Conservation (phyloP, 768 basidiomycete genomes). For the Cyclocybe cylindracea region DNA sequence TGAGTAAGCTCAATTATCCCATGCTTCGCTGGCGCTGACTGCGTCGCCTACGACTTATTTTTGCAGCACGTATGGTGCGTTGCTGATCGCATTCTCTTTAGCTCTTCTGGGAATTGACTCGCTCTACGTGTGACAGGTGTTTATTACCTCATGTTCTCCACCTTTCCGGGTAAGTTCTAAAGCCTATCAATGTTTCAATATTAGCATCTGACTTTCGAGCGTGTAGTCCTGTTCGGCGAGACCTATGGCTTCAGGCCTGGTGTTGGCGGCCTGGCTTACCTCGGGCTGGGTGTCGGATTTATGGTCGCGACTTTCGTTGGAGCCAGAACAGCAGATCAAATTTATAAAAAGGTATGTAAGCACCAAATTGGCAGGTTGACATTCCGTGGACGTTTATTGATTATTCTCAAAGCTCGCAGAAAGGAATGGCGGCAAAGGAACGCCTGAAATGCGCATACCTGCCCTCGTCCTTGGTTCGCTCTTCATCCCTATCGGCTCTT, state of each 20-base stretch:
- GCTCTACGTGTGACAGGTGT: constrained; percentile 36
- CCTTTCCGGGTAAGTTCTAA: constrained; percentile 49
- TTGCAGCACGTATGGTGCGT: constrained; percentile 50
- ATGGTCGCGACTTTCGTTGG: constrained; percentile 38
- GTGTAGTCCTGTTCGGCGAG: constrained; percentile 41
- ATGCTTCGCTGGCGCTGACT: background rate
- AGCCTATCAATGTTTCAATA: background rate
- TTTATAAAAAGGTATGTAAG: constrained; percentile 44
- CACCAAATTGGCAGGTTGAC: background rate
- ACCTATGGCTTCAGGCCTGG: constrained; percentile 52
- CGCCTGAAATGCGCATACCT: constrained; percentile 76
- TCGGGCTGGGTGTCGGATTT: constrained; percentile 61
- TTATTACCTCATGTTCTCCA: constrained; percentile 69
- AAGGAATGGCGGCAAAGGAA: constrained; percentile 60
- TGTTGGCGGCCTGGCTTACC: constrained; percentile 48
- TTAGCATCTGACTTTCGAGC: background rate
- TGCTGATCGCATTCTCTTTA: background rate
- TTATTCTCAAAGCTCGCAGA: constrained; percentile 38
- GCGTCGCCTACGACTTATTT: background rate
- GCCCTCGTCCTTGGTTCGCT: constrained; percentile 67
- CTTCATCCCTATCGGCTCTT: constrained; percentile 40
- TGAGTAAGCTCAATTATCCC: constrained; percentile 27
- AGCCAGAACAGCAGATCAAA: constrained; percentile 36
- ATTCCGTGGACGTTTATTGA: background rate
- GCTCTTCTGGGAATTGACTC: background rate